Evolutionary conservation across 73 alveolate genomes (phyloP).

Genomic region (Blepharisma stoltei): DNA sequence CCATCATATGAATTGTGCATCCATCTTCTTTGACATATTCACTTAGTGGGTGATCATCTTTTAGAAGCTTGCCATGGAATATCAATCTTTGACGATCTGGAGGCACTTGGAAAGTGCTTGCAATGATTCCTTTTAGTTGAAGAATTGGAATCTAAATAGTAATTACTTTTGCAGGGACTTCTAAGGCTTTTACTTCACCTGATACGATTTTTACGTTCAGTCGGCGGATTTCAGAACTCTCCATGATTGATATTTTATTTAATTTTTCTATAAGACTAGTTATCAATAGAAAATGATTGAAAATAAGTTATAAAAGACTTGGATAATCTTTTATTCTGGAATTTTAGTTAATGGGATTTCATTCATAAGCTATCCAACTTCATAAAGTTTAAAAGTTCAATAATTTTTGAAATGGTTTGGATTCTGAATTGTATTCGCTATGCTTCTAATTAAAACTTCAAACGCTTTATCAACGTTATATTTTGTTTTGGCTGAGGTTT

Average conservation of each 20-base stretch:
- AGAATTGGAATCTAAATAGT: not conserved
- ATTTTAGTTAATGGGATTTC: no score
- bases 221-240: not conserved
- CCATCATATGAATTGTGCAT: constrained; percentile 55
- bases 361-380: no score
- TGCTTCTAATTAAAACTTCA: no score
- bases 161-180: not conserved
- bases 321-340: no score
- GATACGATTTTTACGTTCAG: constrained; percentile 5
- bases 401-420: no score
- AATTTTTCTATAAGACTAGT: no score
- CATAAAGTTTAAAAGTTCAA: no score
- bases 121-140: constrained; percentile 33
- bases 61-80: constrained; percentile 49
- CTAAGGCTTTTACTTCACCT: constrained; percentile 22
- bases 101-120: constrained; percentile 34
- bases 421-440: no score
- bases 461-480: constrained; percentile 40
- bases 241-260: no score
- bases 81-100: constrained; percentile 51
- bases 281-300: no score
- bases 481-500: constrained; percentile 79
- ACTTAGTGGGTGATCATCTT: constrained; percentile 42
- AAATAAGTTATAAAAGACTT: no score
- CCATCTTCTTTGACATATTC: constrained; percentile 61